Evolutionary conservation across 2,329 filamentous ascomycete species (phyloP), one percentile per base, ranked within the genome.

Genomic region (Alternaria burnsii): DNA sequence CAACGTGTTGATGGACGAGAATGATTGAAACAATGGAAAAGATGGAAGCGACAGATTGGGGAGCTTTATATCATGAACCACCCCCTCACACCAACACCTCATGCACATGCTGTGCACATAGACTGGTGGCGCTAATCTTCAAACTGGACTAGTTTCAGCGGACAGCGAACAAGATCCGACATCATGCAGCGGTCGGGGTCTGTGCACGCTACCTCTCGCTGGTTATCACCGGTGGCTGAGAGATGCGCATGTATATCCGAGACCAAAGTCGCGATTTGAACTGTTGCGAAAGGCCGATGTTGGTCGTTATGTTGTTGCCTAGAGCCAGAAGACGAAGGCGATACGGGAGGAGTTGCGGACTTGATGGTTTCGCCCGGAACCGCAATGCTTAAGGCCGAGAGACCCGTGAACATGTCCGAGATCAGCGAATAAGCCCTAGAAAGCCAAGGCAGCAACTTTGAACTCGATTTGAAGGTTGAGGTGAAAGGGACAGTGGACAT

Each of bases 231-330:
- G 20, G 22, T 38, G 34, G 14, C 30, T 30, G 46, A 34, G 18
- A 34, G 12, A 22, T 36, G 16, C 20, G 32, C 20, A 5, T 32
- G 32, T 40, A 40, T 43, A 41, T 42, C 34, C 50, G 55, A 41
- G 40, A 48, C 30, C 18, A 1, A 4, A n/a, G 32, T 36, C 46
- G 46, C 30, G 32, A 36, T 22, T 50, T 32, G 20, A 20, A 24
- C 32, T 24, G 30, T 38, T 38, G 1, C 5, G 16, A 12, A 38
- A 50, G 20, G 14, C 32, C 30, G 46, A 50, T 38, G 32, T 24
- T 38, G n/a, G 24, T n/a, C 4, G 26, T 47, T 42, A 58, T 54
- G n/a, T 26, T 55, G 50, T n/a, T 58, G 55, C 55, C 55, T 58
- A 36, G 26, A n/a, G 24, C 28, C 14, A 32, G 18, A 22, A 16